These are phyloP conservation scores for Boletus hoseneyae DNA, from an alignment of 1,284 basidiomycete species.

Conservation along the genomic window DNA sequence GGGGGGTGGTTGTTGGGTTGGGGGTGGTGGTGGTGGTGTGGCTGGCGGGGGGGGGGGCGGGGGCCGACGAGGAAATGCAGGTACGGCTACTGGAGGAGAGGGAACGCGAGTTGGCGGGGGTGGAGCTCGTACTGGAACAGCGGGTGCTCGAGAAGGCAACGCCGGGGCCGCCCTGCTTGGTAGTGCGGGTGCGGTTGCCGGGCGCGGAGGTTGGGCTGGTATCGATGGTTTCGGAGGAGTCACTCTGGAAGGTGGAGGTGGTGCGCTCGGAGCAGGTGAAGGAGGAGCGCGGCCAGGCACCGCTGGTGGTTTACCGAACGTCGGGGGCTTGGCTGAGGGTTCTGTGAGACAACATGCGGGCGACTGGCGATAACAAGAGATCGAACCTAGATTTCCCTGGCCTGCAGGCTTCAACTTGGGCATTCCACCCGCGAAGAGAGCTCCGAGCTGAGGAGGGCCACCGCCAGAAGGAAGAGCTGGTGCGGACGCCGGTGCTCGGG, in stretches of 20 bases:
- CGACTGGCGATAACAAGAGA: constrained; percentile 7
- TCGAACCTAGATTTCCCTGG: constrained; percentile 52
- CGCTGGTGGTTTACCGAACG: constrained; percentile 63
- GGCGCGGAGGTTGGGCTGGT: constrained; percentile 22
- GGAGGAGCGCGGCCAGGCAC: constrained; percentile 53
- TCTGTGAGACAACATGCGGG: constrained; percentile 14
- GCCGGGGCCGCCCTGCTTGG: constrained; percentile 28
- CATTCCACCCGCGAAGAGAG: constrained; percentile 86
- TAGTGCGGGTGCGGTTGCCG: constrained; percentile 13
- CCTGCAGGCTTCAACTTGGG: constrained; percentile 83
- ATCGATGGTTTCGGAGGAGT: constrained; percentile 32
- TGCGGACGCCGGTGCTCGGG: constrained; percentile 31
- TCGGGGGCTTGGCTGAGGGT: constrained; percentile 54
- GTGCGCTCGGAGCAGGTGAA: constrained; percentile 31
- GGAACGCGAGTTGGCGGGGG: constrained; percentile 27
- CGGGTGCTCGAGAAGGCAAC: constrained; percentile 21
- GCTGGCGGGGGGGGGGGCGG: constrained; percentile 32
- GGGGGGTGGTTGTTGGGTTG: constrained; percentile 29
- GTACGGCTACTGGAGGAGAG: constrained; percentile 31
- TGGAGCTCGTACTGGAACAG: constrained; percentile 26
- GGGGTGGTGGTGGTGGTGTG: constrained; percentile 32
- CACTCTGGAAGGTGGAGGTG: constrained; percentile 34
- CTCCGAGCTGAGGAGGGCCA: constrained; percentile 78
- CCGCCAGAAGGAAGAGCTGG: constrained; percentile 32
- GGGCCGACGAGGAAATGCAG: constrained; percentile 39